phyloP scores from a whole-genome alignment of 164 flowering plant species.

The Brasenia schreberi region DNA sequence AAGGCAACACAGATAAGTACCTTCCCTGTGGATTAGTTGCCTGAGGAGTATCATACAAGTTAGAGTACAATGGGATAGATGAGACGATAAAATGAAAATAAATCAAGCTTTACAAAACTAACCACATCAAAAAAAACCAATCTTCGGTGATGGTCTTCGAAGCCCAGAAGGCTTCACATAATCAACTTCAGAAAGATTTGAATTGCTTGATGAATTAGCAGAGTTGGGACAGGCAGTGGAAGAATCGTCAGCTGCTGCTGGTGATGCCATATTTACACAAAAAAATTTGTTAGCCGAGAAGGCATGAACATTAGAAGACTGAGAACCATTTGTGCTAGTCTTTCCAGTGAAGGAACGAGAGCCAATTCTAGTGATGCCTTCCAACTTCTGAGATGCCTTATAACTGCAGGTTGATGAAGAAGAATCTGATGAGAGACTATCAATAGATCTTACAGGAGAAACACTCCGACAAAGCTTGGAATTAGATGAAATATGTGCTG shows the following conservation, averaged over 20 bases:
- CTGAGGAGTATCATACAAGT: neutral
- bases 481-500: conserved; percentile 18
- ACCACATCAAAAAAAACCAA: conserved; percentile 97
- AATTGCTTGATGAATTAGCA: neutral
- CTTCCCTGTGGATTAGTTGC: neutral
- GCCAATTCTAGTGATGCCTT: conserved; percentile 15
- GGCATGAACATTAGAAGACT: conserved; percentile 9
- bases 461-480: conserved; percentile 30
- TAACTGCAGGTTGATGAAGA: conserved; percentile 44
- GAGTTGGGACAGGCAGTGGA: conserved; percentile 1
- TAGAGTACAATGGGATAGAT: neutral
- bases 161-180: conserved; percentile 62
- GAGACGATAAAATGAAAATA: neutral
- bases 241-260: conserved; percentile 13
- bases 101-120: conserved; percentile 13
- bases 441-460: conserved; percentile 69
- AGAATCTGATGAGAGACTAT: conserved; percentile 74
- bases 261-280: conserved; percentile 12
- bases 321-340: conserved; percentile 11
- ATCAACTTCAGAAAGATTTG: neutral
- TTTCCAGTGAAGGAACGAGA: conserved; percentile 9
- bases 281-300: conserved; percentile 13
- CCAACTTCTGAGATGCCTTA: conserved; percentile 19
- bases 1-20: conserved; percentile 8
- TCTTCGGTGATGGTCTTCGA: conserved; percentile 83